Percentiles rank a stretch among this genome's conserved stretches.
These are phyloP conservation scores for Rubia yunnanensis DNA, from an alignment of 257 asterid genomes.

Conservation along the genomic window DNA sequence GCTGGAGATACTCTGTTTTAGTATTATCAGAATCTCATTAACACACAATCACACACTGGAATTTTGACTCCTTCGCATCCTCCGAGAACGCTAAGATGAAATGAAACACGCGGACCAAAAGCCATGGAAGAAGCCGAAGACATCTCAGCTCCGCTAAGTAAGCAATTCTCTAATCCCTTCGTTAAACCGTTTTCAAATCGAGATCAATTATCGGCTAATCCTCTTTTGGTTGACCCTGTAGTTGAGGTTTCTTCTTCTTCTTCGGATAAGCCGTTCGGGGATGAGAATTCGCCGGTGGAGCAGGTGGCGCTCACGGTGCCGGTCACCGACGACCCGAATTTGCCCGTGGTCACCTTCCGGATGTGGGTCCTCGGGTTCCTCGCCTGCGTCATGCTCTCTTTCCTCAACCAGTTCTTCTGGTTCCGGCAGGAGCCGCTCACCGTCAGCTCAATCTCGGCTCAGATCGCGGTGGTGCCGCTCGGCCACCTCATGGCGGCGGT, in stretches of 20 bases:
- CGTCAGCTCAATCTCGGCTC: constrained; percentile 71
- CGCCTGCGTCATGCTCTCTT: constrained; percentile 65
- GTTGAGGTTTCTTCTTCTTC: constrained; percentile 29
- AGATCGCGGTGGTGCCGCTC: constrained; percentile 78
- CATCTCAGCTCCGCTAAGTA: constrained; percentile 30
- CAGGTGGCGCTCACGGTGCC: constrained; percentile 86
- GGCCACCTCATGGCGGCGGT: constrained; percentile 77
- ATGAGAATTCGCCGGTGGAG: constrained; percentile 55
- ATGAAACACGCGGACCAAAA: neutral
- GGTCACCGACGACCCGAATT: constrained; percentile 45
- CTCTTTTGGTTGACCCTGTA: constrained; percentile 8
- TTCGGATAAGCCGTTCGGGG: constrained; percentile 10
- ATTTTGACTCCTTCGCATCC: neutral
- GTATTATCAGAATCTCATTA: neutral
- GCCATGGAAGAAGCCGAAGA: constrained; percentile 14
- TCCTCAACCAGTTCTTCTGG: constrained; percentile 92
- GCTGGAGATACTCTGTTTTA: neutral
- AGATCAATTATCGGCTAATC: neutral
- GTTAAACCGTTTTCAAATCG: neutral
- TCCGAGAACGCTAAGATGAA: neutral
- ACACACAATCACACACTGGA: constrained; percentile 1
- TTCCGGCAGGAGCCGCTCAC: constrained; percentile 87
- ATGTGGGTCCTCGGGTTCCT: constrained; percentile 58
- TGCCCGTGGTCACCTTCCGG: constrained; percentile 77
- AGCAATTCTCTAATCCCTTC: neutral